Evolutionary conservation across 2,329 filamentous ascomycete species (phyloP), one percentile per base, ranked within the genome.

Genomic region (Trichophyton rubrum): DNA sequence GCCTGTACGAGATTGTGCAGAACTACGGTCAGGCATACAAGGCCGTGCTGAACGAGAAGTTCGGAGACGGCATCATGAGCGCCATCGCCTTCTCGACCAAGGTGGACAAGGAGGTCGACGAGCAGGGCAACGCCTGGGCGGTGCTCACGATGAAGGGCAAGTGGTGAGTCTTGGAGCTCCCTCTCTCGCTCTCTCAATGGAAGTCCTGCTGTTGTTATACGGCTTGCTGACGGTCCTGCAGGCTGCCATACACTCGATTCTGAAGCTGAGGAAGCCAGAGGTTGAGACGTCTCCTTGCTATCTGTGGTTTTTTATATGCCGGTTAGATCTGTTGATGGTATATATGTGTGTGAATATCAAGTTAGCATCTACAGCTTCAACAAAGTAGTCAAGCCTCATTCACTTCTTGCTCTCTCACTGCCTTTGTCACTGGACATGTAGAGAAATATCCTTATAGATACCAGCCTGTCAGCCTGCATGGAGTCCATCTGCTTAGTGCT

Each of bases 1-100:
- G 92, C 1, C 73, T 96, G 62, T 96, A 90, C 73, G 92, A 97
- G 79, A 88, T 96, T 71, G 86, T 97, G 64, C 91, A 96, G 77
- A 97, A 96, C 73, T 96, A 96, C 70, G 92, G 92, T 0, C 95
- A 96, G 73, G 89, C 91, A 0, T 96, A 95, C 77, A 96, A 96
- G 80, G 91, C 90, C 0, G 83, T 97, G 3, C 72, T 96, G 73
- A 96, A 97, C 67, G 92, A 97, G 81, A 96, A 96, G 80, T 90
- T 90, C 70, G 88, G 88, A 0, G 88, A 91, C 71, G 92, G 92
- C 0, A 97, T 97, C 70, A 96, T 97, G 92, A 95, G 90, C 71
- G 92, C 91, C 0, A 96, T 96, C 70, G 85, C 85, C 15, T 96
- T 96, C 73, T 88, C 85, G 59, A 95, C 90, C 0, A 90, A 90